These are phyloP conservation scores for Scleromitrula shiraiana DNA, from an alignment of 2,329 filamentous ascomycete species.

Conservation along the genomic window DNA sequence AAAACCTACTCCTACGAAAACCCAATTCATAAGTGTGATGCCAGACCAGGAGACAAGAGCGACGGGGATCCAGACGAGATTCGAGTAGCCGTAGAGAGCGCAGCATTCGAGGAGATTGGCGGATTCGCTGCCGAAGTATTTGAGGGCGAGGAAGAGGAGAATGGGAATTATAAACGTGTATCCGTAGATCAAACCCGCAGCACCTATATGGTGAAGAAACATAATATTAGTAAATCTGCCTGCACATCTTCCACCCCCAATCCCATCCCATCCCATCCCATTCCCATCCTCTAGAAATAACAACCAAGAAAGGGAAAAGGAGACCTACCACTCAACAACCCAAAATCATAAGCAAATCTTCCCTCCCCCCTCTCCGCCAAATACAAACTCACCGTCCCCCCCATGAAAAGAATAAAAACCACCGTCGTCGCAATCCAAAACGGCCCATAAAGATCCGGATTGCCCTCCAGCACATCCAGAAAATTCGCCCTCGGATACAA, in stretches of 20 bases:
- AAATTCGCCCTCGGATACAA: constrained; percentile 90
- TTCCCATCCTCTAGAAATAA: not conserved
- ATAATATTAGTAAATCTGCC: constrained; percentile 1
- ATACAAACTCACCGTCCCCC: constrained; percentile 91
- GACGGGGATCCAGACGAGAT: constrained; percentile 95
- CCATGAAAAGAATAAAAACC: constrained; percentile 88
- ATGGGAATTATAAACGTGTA: constrained; percentile 86
- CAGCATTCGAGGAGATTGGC: constrained; percentile 93
- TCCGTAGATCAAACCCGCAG: constrained; percentile 88
- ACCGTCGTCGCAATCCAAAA: constrained; percentile 99
- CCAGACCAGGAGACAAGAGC: constrained; percentile 87
- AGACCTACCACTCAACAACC: constrained; percentile 64
- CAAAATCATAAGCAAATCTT: constrained; percentile 88
- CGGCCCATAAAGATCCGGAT: constrained; percentile 92
- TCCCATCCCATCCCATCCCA: not conserved
- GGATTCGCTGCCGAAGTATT: constrained; percentile 91
- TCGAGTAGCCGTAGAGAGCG: constrained; percentile 92
- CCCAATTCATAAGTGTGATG: constrained; percentile 80
- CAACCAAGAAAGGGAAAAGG: not conserved
- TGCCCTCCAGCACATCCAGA: constrained; percentile 92
- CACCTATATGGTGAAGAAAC: constrained; percentile 41
- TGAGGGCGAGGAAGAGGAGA: constrained; percentile 76
- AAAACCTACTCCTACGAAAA: constrained; percentile 83
- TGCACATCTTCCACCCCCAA: too few relatives aligned
- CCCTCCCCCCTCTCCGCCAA: constrained; percentile 58